Evolutionary conservation across 768 basidiomycete species (phyloP).

Genomic region (Daedaleopsis sinensis): DNA sequence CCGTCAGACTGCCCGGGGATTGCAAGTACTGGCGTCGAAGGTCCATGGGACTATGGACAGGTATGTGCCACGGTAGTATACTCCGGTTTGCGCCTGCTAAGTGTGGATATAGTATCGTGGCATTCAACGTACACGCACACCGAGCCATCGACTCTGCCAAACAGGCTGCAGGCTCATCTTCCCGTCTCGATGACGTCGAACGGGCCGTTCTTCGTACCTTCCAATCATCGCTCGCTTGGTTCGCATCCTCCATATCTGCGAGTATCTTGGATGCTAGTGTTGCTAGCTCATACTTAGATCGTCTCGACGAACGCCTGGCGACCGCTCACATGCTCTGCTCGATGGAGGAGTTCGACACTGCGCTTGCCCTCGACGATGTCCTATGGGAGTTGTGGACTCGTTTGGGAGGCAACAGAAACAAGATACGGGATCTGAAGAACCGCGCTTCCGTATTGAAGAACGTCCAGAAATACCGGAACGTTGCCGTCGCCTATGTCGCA

Average conservation of each 20-base stretch:
- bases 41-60: slow-evolving; percentile 73
- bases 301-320: slow-evolving; percentile 62
- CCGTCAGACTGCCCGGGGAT: slow-evolving; percentile 53
- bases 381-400: slow-evolving; percentile 70
- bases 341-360: slow-evolving; percentile 54
- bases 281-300: slow-evolving; percentile 56
- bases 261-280: slow-evolving; percentile 67
- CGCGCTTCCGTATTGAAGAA: slow-evolving; percentile 56
- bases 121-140: slow-evolving; percentile 69
- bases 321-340: slow-evolving; percentile 57
- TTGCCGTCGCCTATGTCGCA: slow-evolving; percentile 64
- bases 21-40: slow-evolving; percentile 64
- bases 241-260: slow-evolving; percentile 52
- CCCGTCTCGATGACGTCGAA: slow-evolving; percentile 28
- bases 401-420: slow-evolving; percentile 60
- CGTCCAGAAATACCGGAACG: slow-evolving; percentile 56
- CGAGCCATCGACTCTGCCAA: slow-evolving; percentile 32
- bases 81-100: background rate
- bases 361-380: slow-evolving; percentile 50
- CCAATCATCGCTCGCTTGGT: slow-evolving; percentile 59
- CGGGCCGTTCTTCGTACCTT: slow-evolving; percentile 46
- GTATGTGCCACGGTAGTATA: slow-evolving; percentile 40
- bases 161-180: slow-evolving; percentile 46
- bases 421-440: slow-evolving; percentile 48
- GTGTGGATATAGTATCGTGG: slow-evolving; percentile 54